These are phyloP conservation scores for Glomus cerebriforme DNA, from an alignment of 192 early-diverging fungal genomes.

Conservation along the genomic window DNA sequence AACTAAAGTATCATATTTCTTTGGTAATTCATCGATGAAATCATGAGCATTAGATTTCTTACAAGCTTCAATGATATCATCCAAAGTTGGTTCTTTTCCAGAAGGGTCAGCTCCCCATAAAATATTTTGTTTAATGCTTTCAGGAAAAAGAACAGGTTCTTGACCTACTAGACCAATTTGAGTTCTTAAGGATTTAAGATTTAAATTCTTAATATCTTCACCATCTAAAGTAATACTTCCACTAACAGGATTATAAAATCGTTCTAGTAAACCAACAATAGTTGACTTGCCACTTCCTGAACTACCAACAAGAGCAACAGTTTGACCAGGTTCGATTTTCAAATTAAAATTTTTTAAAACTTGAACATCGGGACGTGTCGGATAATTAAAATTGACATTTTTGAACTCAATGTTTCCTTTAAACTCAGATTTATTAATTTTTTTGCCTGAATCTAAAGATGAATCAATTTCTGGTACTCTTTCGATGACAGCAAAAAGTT, in stretches of 20 bases:
- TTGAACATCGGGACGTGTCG: conserved; percentile 77
- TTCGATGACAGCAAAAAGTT: conserved; percentile 82
- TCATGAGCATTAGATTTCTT: conserved; percentile 75
- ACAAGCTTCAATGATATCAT: conserved; percentile 71
- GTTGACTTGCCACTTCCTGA: conserved; percentile 87
- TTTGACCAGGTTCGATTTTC: conserved; percentile 72
- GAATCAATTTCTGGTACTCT: conserved; percentile 79
- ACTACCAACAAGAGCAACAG: conserved; percentile 55
- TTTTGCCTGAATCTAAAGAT: conserved; percentile 43
- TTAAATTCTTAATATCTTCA: conserved; percentile 70
- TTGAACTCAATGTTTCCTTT: conserved; percentile 72
- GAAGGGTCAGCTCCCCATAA: conserved; percentile 58
- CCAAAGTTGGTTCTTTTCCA: conserved; percentile 53
- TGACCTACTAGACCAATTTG: conserved; percentile 90
- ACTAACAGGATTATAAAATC: conserved; percentile 75
- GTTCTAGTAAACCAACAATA: conserved; percentile 77
- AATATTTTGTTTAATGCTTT: conserved; percentile 81
- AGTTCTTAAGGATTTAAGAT: conserved; percentile 79
- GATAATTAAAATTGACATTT: conserved; percentile 83
- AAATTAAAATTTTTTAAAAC: conserved; percentile 77
- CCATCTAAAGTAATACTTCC: conserved; percentile 77
- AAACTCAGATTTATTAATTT: conserved; percentile 43
- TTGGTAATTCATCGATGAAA: conserved; percentile 82
- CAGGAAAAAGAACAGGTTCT: conserved; percentile 88
- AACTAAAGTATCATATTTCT: conserved; percentile 80